These are phyloP conservation scores for Cytospora piceicola DNA, from an alignment of 2,329 filamentous ascomycete species.

Conservation along the genomic window DNA sequence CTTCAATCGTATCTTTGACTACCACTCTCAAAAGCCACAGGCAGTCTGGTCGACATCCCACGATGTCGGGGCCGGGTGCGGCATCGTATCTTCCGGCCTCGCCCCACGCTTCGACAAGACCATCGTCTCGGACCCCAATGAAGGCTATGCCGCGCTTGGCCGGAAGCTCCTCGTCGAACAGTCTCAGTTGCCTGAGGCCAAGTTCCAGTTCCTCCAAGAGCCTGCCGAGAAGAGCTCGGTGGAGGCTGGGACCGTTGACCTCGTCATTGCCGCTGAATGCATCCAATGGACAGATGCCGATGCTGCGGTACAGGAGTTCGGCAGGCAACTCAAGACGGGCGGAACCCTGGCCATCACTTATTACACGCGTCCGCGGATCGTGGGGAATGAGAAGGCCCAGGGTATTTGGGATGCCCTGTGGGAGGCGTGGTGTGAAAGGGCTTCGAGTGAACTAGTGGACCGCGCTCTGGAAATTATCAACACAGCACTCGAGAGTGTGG, in stretches of 20 bases:
- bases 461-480: slow-evolving; percentile 20
- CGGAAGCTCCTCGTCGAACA: slow-evolving; percentile 32
- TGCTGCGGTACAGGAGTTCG: slow-evolving; percentile 33
- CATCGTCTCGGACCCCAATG: slow-evolving; percentile 38
- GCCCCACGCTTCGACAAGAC: slow-evolving; percentile 31
- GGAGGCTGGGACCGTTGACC: slow-evolving; percentile 30
- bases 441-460: neutral
- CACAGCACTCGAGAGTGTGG: slow-evolving; percentile 30
- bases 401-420: slow-evolving; percentile 27
- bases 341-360: slow-evolving; percentile 34
- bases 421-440: slow-evolving; percentile 11
- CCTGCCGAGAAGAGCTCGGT: slow-evolving; percentile 35
- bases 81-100: slow-evolving; percentile 30
- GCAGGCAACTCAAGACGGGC: slow-evolving; percentile 32
- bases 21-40: slow-evolving; percentile 27
- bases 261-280: slow-evolving; percentile 35
- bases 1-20: slow-evolving; percentile 32
- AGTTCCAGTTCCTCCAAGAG: slow-evolving; percentile 37
- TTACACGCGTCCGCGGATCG: slow-evolving; percentile 31
- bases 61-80: slow-evolving; percentile 32
- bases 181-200: slow-evolving; percentile 27
- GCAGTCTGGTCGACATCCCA: slow-evolving; percentile 29
- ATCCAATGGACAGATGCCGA: slow-evolving; percentile 35
- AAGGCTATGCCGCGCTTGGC: slow-evolving; percentile 33
- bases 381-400: slow-evolving; percentile 21